phyloP scores from a whole-genome alignment of 83 land plant genomes.

The Thuja plicata region DNA sequence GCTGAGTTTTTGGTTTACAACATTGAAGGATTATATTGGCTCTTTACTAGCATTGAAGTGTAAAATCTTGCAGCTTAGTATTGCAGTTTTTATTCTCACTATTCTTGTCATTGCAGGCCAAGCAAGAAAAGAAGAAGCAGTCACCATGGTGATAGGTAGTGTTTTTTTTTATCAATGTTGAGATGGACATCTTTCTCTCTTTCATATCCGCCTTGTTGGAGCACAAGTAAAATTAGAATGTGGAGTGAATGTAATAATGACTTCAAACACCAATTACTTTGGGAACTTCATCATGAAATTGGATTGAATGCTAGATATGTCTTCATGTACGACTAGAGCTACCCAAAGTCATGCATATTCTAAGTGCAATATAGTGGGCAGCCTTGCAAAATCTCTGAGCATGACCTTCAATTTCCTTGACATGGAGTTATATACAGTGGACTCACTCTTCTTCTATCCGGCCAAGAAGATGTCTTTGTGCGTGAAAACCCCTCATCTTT shows the following conservation, averaged over 20 bases:
- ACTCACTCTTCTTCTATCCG: conserved; percentile 46
- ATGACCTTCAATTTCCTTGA: conserved; percentile 34
- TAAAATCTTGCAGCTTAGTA: no score
- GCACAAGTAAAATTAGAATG: conserved; percentile 42
- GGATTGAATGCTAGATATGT: conserved; percentile 48
- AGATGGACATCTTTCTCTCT: neutral
- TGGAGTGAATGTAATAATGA: conserved; percentile 15
- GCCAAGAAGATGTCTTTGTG: conserved; percentile 26
- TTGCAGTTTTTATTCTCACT: no score
- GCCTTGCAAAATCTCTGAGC: conserved; percentile 38
- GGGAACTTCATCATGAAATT: conserved; percentile 49
- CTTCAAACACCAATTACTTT: conserved; percentile 39
- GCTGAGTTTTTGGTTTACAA: no score
- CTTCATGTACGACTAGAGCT: conserved; percentile 36
- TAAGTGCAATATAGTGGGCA: conserved; percentile 25
- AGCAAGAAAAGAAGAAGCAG: neutral
- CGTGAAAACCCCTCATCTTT: conserved; percentile 12
- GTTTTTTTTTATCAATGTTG: neutral
- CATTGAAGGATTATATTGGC: no score
- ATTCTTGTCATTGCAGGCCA: no score
- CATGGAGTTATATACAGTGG: conserved; percentile 44
- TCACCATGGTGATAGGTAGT: neutral
- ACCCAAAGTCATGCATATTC: conserved; percentile 2
- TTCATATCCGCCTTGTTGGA: conserved; percentile 8
- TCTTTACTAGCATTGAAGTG: no score